Evolutionary conservation across 164 flowering plant genomes (phyloP).

Genomic region (Tetrastigma voinierianum): DNA sequence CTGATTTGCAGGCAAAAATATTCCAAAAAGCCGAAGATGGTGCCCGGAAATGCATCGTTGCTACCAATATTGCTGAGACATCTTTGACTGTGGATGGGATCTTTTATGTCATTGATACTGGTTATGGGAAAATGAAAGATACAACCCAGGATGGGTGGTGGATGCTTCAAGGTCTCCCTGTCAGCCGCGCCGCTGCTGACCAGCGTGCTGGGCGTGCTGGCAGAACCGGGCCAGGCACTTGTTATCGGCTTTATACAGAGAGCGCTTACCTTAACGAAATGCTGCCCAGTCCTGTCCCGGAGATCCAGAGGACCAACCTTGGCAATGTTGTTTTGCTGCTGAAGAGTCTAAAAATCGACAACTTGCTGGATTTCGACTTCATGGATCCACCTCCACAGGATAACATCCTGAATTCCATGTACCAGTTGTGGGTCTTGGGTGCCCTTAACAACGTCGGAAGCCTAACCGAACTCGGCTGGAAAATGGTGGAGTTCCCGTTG

Average conservation of each 20-base stretch:
- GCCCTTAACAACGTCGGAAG: slow-evolving; percentile 79
- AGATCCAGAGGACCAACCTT: slow-evolving; percentile 89
- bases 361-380: slow-evolving; percentile 87
- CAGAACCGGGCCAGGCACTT: slow-evolving; percentile 92
- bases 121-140: slow-evolving; percentile 92
- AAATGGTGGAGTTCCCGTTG: slow-evolving; percentile 93
- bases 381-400: slow-evolving; percentile 99
- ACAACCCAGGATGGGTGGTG: slow-evolving; percentile 94
- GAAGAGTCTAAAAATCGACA: slow-evolving; percentile 77
- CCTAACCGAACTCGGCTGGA: slow-evolving; percentile 83
- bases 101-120: slow-evolving; percentile 85
- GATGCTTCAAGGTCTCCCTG: slow-evolving; percentile 94
- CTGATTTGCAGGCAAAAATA: slow-evolving; percentile 94
- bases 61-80: slow-evolving; percentile 97
- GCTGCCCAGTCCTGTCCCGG: slow-evolving; percentile 87
- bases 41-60: slow-evolving; percentile 95
- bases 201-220: slow-evolving; percentile 98
- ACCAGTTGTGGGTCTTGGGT: slow-evolving; percentile 91
- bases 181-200: slow-evolving; percentile 87
- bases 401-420: slow-evolving; percentile 89
- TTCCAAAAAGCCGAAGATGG: slow-evolving; percentile 95
- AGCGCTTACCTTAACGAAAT: slow-evolving; percentile 80
- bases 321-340: slow-evolving; percentile 87
- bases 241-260: slow-evolving; percentile 83
- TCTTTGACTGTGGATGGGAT: slow-evolving; percentile 97